phyloP scores from a whole-genome alignment of 441 rosid species.

The Brassica balearica region DNA sequence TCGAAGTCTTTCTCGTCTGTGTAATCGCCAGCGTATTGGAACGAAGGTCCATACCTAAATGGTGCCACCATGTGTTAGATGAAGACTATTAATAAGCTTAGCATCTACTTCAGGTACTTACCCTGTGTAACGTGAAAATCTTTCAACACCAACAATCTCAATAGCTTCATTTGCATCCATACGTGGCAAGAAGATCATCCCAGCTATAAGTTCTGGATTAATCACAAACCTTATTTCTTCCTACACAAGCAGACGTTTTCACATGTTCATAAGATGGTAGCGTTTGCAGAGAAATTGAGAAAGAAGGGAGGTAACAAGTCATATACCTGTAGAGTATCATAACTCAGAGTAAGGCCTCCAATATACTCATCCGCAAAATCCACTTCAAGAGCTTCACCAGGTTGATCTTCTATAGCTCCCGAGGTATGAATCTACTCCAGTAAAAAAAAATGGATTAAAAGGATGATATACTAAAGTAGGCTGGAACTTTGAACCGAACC shows the following conservation, averaged over 20 bases:
- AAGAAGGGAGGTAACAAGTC: slow-evolving; percentile 3
- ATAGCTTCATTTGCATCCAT: slow-evolving; percentile 89
- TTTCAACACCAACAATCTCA: slow-evolving; percentile 86
- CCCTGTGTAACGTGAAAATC: slow-evolving; percentile 84
- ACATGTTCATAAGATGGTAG: no score
- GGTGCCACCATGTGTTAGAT: slow-evolving; percentile 27
- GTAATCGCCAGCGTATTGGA: slow-evolving; percentile 79
- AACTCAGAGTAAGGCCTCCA: slow-evolving; percentile 85
- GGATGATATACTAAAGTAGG: no score
- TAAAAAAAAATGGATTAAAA: background rate
- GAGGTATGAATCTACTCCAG: slow-evolving; percentile 59
- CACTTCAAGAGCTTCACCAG: slow-evolving; percentile 69
- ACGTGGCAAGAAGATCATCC: slow-evolving; percentile 93
- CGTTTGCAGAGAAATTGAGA: background rate
- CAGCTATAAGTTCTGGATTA: slow-evolving; percentile 85
- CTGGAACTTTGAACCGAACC: no score
- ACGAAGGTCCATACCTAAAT: slow-evolving; percentile 87
- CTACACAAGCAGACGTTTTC: slow-evolving; percentile 49
- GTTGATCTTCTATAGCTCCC: slow-evolving; percentile 85
- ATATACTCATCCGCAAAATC: slow-evolving; percentile 92
- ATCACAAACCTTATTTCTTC: slow-evolving; percentile 96
- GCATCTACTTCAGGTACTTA: slow-evolving; percentile 40
- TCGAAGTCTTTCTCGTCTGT: slow-evolving; percentile 63
- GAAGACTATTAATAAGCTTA: slow-evolving; percentile 28
- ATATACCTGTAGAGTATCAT: slow-evolving; percentile 87